Conservation (phyloP, 129 eudicot genomes). For the Flaveria sonorensis region DNA sequence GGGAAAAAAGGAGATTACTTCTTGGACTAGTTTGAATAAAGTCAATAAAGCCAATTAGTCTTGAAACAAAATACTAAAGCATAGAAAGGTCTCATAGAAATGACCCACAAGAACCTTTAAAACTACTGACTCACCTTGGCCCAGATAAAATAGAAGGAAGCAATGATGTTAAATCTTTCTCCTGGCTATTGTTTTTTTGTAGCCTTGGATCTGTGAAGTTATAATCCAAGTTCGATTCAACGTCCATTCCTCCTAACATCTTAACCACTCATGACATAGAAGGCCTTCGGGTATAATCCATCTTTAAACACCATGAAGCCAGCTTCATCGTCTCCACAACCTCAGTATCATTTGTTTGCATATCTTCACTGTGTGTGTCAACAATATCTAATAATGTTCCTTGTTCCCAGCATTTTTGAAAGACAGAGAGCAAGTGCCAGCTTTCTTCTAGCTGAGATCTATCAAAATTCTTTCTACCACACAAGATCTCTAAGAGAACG, state of each 20-base stretch:
- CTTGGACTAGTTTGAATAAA: background rate
- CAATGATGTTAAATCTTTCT: background rate
- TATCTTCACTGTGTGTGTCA: background rate
- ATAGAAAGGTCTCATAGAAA: background rate
- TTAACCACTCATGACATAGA: background rate
- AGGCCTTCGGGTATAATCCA: background rate
- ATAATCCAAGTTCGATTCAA: too few relatives aligned
- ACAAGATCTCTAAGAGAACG: background rate
- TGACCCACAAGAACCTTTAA: background rate
- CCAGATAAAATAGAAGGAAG: constrained; percentile 6
- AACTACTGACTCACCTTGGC: constrained; percentile 7
- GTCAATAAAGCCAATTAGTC: background rate
- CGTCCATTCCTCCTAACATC: too few relatives aligned
- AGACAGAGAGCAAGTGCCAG: background rate
- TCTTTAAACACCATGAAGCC: background rate
- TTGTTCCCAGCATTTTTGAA: background rate
- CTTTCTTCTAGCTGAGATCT: background rate
- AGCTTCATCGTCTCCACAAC: background rate
- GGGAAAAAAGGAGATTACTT: too few relatives aligned
- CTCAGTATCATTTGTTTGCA: background rate
- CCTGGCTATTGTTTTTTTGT: background rate
- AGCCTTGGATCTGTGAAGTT: background rate
- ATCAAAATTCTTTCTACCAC: background rate
- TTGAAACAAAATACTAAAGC: background rate
- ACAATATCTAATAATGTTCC: constrained; percentile 1